Conservation (phyloP, 441 rosid species). For the California macrophylla region DNA sequence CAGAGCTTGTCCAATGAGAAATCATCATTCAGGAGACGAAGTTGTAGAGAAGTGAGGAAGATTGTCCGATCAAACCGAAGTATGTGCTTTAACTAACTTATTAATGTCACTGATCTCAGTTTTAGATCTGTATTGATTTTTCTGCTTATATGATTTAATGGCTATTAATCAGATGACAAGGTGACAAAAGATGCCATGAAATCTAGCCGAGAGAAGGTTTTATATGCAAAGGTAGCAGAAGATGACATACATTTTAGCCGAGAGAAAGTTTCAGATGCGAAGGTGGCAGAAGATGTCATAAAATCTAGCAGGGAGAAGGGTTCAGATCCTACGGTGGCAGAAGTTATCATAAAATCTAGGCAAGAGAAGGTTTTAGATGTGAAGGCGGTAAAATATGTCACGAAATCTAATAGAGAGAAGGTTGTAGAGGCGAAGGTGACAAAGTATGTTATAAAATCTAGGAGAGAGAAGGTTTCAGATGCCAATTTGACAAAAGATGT, state of each 20-base stretch:
- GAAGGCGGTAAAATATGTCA: background rate
- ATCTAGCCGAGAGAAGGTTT: slow-evolving; percentile 2
- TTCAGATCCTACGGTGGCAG: background rate
- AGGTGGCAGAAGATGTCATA: background rate
- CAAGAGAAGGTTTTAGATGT: background rate
- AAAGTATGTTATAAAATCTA: too few species aligned
- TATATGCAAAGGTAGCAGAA: background rate
- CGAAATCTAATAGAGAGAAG: background rate
- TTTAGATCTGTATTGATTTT: background rate
- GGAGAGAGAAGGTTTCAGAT: background rate
- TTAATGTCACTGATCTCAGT: background rate
- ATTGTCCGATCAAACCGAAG: slow-evolving; percentile 26
- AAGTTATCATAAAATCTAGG: slow-evolving; percentile 4
- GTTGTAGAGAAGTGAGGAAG: slow-evolving; percentile 31
- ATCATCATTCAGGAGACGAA: slow-evolving; percentile 24
- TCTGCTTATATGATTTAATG: background rate
- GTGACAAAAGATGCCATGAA: slow-evolving; percentile 3
- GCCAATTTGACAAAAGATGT: background rate
- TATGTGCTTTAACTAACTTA: slow-evolving; percentile 23
- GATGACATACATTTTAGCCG: background rate
- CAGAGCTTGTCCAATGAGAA: slow-evolving; percentile 21
- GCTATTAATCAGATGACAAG: slow-evolving; percentile 2
- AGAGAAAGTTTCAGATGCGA: background rate
- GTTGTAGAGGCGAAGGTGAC: background rate
- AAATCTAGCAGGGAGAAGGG: slow-evolving; percentile 2